These are phyloP conservation scores for Neurospora sp. DNA, from an alignment of 495 filamentous ascomycete species.

Conservation along the genomic window DNA sequence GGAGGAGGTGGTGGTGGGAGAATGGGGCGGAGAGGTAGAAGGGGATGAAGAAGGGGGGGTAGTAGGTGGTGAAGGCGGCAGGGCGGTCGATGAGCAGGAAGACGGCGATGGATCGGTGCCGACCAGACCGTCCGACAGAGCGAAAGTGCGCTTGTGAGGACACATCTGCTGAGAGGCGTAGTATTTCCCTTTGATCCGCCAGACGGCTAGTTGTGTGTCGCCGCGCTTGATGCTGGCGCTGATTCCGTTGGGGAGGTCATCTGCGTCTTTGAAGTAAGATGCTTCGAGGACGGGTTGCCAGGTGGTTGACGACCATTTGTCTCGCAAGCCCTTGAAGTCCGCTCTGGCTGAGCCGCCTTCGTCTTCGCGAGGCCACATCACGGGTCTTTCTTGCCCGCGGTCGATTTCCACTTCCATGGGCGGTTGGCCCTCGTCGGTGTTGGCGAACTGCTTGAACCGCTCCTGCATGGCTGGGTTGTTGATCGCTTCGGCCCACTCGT, in stretches of 20 bases:
- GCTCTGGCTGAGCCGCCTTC: conserved; percentile 35
- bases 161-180: conserved; percentile 98
- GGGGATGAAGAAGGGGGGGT: neutral
- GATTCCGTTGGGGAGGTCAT: conserved; percentile 56
- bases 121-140: conserved; percentile 76
- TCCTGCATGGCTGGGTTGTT: conserved; percentile 56
- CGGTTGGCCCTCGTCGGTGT: conserved; percentile 64
- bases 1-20: conserved; percentile 22
- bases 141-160: conserved; percentile 89
- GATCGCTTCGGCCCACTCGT: conserved; percentile 89
- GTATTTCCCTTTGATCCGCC: conserved; percentile 73
- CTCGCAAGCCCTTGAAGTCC: conserved; percentile 58
- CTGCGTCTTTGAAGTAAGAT: conserved; percentile 56
- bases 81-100: conserved; percentile 32
- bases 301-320: conserved; percentile 60
- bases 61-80: conserved; percentile 10
- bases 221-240: conserved; percentile 70
- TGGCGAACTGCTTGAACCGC: conserved; percentile 79
- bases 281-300: conserved; percentile 83
- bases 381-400: conserved; percentile 65
- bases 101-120: conserved; percentile 51
- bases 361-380: conserved; percentile 68
- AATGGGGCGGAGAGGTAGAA: conserved; percentile 29
- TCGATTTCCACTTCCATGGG: conserved; percentile 64
- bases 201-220: conserved; percentile 86